Evolutionary conservation across 306 rosid genomes (phyloP), one percentile per base, ranked within the genome.

Genomic region (Quercus wislizeni): DNA sequence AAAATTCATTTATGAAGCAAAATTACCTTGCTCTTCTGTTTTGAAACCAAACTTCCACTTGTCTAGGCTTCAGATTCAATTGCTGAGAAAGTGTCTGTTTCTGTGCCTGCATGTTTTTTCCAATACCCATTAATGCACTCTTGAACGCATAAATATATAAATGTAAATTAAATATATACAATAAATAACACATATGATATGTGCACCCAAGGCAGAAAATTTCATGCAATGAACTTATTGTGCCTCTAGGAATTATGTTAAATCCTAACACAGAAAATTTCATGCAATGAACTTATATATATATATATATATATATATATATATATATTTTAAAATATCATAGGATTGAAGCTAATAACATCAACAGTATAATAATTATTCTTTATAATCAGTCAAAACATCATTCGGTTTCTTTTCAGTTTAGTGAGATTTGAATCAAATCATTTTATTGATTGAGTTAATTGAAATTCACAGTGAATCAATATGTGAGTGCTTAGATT

Each of bases 21-120:
- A 41, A 72, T 74, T 79, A 91, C 98, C 98, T 92, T 79, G 98
- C 98, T 88, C 98, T 90, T 78, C 94, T 77, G 86, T 94, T 94
- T 78, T 94, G 98, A 77, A 94, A 94, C 98, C 98, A 94, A 71
- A 94, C 98, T 87, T 94, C 98, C 19, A 94, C 92, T 75, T 94
- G 98, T 83, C 98, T 87, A 0, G 96, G 82, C 69, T 86, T 91
- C 83, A 94, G 80, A 75, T 92, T 90, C 82, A 91, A 88, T 77
- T 90, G 85, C 55, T 82, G 82, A 63, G 96, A 91, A n/a, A 94
- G 93, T 70, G 89, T 49, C 74, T 86, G 85, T 77, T 94, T 94
- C 86, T 89, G 94, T 12, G 78, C 77, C 98, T 94, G 84, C 89
- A 84, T 59, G 68, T 69, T 64, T 31, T 83, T 12, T 41, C 75